Percentiles rank a stretch among this genome's conserved stretches.
Evolutionary conservation across 768 basidiomycete species (phyloP).

Genomic region (Pseudohyphozyma bogoriensis): DNA sequence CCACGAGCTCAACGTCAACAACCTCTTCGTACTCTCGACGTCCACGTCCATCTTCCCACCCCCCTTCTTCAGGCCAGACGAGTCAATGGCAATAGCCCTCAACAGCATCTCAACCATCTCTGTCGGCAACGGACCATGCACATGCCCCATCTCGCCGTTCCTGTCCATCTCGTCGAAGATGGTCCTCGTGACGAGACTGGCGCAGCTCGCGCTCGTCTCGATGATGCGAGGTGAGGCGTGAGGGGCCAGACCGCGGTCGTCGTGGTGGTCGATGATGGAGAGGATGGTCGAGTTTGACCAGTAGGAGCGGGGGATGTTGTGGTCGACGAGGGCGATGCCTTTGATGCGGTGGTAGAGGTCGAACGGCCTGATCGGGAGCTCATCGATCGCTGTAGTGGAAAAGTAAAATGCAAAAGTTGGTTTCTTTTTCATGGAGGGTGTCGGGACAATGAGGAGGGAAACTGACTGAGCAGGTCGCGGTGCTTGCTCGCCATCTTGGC

Average conservation of each 20-base stretch:
- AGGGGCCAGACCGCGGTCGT: conserved; percentile 10
- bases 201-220: conserved; percentile 13
- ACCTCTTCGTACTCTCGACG: neutral
- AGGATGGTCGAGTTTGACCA: neutral
- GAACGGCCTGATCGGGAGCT: conserved; percentile 26
- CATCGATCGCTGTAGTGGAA: conserved; percentile 10
- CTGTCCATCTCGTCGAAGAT: conserved; percentile 11
- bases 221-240: conserved; percentile 22
- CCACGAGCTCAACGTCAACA: conserved; percentile 6
- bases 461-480: conserved; percentile 23
- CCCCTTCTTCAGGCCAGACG: conserved; percentile 3
- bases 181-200: conserved; percentile 12
- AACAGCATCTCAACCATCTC: conserved; percentile 24
- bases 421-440: too few species aligned
- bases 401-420: too few species aligned
- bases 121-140: conserved; percentile 7
- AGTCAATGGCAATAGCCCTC: conserved; percentile 25
- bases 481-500: conserved; percentile 15
- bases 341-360: conserved; percentile 24
- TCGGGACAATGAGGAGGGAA: too few species aligned
- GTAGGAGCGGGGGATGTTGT: conserved; percentile 17
- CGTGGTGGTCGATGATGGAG: conserved; percentile 19
- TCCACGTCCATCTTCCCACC: conserved; percentile 6
- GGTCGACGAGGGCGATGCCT: conserved; percentile 27
- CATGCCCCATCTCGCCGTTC: too few species aligned